Conservation (phyloP, 164 flowering plant species). For the Berberis vulgaris region DNA sequence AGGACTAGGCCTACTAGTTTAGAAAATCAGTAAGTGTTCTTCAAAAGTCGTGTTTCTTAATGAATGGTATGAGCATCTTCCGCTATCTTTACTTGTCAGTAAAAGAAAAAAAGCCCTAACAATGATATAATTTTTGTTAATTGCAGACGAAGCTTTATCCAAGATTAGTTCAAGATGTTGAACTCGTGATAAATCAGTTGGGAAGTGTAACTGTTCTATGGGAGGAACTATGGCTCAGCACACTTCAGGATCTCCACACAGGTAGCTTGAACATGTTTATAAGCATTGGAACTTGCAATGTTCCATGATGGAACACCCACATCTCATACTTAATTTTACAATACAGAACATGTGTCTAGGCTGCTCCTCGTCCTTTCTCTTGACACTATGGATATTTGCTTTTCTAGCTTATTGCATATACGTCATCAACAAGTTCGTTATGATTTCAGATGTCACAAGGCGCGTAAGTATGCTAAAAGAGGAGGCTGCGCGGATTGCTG, state of each 20-base stretch:
- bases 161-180: conserved; percentile 79
- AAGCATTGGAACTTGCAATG: conserved; percentile 4
- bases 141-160: conserved; percentile 83
- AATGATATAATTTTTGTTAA: conserved; percentile 5
- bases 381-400: not conserved
- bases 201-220: conserved; percentile 91
- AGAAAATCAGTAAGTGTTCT: too few species aligned
- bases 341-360: not conserved
- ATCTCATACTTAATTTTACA: not conserved
- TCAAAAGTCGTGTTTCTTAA: too few species aligned
- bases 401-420: too few species aligned
- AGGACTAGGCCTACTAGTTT: too few species aligned
- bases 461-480: conserved; percentile 87
- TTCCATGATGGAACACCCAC: not conserved
- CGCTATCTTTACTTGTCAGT: too few species aligned
- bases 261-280: conserved; percentile 29
- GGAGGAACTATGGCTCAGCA: conserved; percentile 98
- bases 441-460: conserved; percentile 70
- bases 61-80: too few species aligned
- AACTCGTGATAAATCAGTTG: conserved; percentile 83
- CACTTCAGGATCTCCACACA: conserved; percentile 94
- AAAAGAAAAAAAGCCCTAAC: not conserved
- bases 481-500: conserved; percentile 84
- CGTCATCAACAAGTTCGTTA: not conserved
- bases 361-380: not conserved